These are phyloP conservation scores for Eutrema japonicum DNA, from an alignment of 345 rosid species.

Conservation along the genomic window DNA sequence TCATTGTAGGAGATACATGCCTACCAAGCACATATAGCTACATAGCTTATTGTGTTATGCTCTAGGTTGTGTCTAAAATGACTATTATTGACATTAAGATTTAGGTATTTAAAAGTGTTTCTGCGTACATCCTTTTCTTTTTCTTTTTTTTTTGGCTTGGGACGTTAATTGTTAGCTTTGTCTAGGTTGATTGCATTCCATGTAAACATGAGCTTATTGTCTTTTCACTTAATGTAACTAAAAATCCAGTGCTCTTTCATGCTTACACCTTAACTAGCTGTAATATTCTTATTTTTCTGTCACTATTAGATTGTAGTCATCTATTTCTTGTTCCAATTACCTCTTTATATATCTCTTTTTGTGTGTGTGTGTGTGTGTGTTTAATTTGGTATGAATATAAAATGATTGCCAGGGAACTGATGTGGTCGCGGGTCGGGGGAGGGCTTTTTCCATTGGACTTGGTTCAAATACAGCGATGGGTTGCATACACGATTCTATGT, in stretches of 20 bases:
- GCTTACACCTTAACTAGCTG: constrained; percentile 24
- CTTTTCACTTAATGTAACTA: constrained; percentile 11
- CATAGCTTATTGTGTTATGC: constrained; percentile 31
- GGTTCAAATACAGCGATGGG: constrained; percentile 99
- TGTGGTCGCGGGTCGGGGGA: constrained; percentile 91
- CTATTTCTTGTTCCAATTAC: background rate
- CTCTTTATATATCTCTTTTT: constrained; percentile 4
- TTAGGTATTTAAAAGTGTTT: background rate
- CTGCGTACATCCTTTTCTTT: too few species aligned
- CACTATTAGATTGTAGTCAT: constrained; percentile 11
- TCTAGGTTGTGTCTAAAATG: constrained; percentile 6
- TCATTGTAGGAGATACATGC: constrained; percentile 87
- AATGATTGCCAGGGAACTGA: constrained; percentile 84
- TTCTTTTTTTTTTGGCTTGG: background rate
- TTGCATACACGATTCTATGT: constrained; percentile 94
- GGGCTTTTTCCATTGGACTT: constrained; percentile 92
- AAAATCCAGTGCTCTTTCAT: constrained; percentile 12
- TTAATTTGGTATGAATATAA: constrained; percentile 30
- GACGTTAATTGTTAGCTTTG: constrained; percentile 17
- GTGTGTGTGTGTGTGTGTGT: background rate
- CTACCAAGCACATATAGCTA: constrained; percentile 97
- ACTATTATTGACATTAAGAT: background rate
- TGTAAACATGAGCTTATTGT: constrained; percentile 25
- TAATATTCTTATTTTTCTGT: constrained; percentile 11
- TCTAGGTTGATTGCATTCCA: constrained; percentile 24